phyloP scores from a whole-genome alignment of 345 rosid species.

The Acer negundo region DNA sequence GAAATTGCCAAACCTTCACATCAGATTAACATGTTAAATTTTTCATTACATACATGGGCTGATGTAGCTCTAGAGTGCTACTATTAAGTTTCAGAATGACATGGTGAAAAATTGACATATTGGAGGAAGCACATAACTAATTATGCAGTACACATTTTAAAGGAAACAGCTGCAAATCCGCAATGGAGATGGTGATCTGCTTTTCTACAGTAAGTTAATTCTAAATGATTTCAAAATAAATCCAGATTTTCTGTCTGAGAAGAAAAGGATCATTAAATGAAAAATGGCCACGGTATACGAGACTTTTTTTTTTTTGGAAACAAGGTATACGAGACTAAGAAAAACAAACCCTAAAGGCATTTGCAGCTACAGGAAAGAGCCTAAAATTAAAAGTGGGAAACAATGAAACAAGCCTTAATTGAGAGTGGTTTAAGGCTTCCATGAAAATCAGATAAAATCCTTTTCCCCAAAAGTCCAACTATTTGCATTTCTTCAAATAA shows the following conservation, averaged over 20 bases:
- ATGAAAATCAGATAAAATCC: not conserved
- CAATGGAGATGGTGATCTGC: not conserved
- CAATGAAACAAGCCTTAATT: not conserved
- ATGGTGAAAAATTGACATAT: not conserved
- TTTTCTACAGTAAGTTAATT: not conserved
- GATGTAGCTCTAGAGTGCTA: not conserved
- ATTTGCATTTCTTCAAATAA: not conserved
- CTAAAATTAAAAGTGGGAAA: not conserved
- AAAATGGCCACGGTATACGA: not conserved
- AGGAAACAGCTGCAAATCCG: not conserved
- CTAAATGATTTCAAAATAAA: not conserved
- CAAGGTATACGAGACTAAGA: not conserved
- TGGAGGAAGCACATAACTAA: slow-evolving; percentile 4
- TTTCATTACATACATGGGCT: not conserved
- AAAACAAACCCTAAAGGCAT: not conserved
- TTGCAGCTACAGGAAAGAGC: not conserved
- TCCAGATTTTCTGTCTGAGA: not conserved
- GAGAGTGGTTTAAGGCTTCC: not conserved
- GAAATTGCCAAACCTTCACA: not conserved
- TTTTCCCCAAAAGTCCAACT: not conserved
- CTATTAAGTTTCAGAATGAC: not conserved
- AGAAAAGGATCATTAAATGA: not conserved
- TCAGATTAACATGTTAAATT: not conserved
- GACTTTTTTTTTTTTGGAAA: not conserved
- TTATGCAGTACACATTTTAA: not conserved